Percentiles rank a stretch among this genome's conserved stretches.
Evolutionary conservation across 495 filamentous ascomycete genomes (phyloP).

Genomic region (Jackrogersella minutella): DNA sequence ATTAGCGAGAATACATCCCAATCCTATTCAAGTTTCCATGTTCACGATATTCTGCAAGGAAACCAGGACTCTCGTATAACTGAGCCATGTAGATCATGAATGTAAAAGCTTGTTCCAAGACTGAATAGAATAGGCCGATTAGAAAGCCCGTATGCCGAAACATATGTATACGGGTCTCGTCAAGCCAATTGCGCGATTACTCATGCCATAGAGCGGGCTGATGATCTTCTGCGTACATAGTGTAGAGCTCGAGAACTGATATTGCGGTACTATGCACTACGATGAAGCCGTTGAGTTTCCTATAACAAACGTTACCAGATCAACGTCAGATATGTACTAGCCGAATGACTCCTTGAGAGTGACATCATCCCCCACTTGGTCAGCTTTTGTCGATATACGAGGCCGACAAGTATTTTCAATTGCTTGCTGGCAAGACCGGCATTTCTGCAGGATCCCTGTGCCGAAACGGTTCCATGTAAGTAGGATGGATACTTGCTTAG

Average conservation of each 20-base stretch:
- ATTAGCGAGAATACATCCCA: neutral
- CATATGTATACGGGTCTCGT: neutral
- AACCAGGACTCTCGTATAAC: neutral
- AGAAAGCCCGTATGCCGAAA: neutral
- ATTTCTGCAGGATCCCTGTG: constrained; percentile 22
- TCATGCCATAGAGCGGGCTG: neutral
- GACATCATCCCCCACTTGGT: constrained; percentile 21
- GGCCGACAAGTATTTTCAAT: neutral
- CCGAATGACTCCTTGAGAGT: neutral
- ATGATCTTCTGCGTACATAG: neutral
- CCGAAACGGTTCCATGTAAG: constrained; percentile 5
- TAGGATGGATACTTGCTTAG: constrained; percentile 15
- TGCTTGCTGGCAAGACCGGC: constrained; percentile 2
- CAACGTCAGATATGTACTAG: neutral
- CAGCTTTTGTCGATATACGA: constrained; percentile 3
- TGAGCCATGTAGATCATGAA: neutral
- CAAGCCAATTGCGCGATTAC: neutral
- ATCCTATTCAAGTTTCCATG: neutral
- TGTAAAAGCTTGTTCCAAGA: neutral
- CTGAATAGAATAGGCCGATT: neutral
- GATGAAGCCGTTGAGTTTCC: neutral
- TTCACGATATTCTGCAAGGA: neutral
- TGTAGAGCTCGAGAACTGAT: neutral
- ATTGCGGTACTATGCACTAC: neutral
- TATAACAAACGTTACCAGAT: neutral